Conservation (phyloP, 1,139 yeast genomes). For the Pichia sp. region DNA sequence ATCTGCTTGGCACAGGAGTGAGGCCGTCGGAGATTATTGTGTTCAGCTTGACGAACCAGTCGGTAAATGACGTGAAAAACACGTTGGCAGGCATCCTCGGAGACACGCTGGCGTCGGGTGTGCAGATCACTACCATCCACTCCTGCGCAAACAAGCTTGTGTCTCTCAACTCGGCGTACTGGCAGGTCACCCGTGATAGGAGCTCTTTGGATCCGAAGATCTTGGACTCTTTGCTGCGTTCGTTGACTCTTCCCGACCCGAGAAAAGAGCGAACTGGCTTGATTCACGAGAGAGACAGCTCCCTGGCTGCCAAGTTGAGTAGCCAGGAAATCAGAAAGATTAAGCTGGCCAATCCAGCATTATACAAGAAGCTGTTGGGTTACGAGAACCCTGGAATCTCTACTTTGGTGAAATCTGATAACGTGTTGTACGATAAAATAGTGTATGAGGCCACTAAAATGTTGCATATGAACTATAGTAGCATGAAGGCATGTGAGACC, state of each 20-base stretch:
- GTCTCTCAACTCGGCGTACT: conserved; percentile 37
- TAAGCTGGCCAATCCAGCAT: neutral
- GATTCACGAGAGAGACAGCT: neutral
- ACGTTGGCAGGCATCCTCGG: conserved; percentile 39
- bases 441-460: conserved; percentile 17
- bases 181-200: conserved; percentile 36
- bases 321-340: neutral
- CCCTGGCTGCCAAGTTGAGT: neutral
- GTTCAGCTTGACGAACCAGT: conserved; percentile 65
- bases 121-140: conserved; percentile 59
- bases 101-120: conserved; percentile 31
- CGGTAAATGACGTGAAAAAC: conserved; percentile 50
- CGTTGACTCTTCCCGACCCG: neutral
- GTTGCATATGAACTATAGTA: neutral
- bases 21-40: conserved; percentile 55
- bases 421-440: conserved; percentile 17
- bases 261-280: neutral
- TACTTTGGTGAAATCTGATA: conserved; percentile 6
- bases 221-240: conserved; percentile 3
- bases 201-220: conserved; percentile 3
- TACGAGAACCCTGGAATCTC: neutral
- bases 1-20: conserved; percentile 39
- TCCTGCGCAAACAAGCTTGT: conserved; percentile 48
- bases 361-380: conserved; percentile 8
- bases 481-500: neutral